phyloP scores from a whole-genome alignment of 1,139 yeast species.

The Ogataea hybrid region DNA sequence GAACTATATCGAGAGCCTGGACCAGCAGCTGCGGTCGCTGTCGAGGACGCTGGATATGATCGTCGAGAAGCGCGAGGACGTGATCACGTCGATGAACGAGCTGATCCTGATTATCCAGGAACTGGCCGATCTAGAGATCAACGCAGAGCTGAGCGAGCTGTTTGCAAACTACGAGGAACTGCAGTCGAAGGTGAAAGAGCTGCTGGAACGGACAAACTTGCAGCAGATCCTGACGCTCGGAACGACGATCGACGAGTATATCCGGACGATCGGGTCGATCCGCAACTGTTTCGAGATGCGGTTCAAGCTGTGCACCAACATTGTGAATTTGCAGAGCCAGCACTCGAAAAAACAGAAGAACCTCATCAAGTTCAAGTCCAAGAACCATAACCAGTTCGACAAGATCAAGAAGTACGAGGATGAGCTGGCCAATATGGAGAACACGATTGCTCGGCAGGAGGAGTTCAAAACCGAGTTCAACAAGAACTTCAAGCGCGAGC shows the following conservation, averaged over 20 bases:
- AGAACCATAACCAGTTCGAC: conserved; percentile 31
- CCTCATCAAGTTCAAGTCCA: conserved; percentile 32
- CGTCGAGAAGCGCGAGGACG: conserved; percentile 71
- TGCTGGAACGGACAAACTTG: conserved; percentile 73
- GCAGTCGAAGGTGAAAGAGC: conserved; percentile 68
- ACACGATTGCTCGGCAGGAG: conserved; percentile 42
- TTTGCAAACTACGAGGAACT: conserved; percentile 67
- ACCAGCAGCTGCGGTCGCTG: conserved; percentile 67
- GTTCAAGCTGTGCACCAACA: conserved; percentile 61
- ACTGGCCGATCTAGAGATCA: conserved; percentile 73
- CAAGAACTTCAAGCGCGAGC: conserved; percentile 63
- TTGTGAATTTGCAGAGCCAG: conserved; percentile 46
- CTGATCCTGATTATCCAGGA: conserved; percentile 52
- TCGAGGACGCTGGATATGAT: conserved; percentile 73
- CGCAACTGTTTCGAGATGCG: conserved; percentile 76
- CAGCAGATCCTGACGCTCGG: conserved; percentile 90
- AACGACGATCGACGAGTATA: conserved; percentile 83
- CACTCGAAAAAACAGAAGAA: conserved; percentile 46
- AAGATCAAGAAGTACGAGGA: conserved; percentile 53
- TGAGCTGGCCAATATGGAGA: conserved; percentile 55
- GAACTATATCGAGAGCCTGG: conserved; percentile 68
- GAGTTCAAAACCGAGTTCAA: conserved; percentile 27
- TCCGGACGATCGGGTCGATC: conserved; percentile 74
- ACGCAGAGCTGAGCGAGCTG: conserved; percentile 61
- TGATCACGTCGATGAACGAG: conserved; percentile 66